phyloP scores from a whole-genome alignment of 2,329 filamentous ascomycete genomes.

The Chaetothyriales sp. region DNA sequence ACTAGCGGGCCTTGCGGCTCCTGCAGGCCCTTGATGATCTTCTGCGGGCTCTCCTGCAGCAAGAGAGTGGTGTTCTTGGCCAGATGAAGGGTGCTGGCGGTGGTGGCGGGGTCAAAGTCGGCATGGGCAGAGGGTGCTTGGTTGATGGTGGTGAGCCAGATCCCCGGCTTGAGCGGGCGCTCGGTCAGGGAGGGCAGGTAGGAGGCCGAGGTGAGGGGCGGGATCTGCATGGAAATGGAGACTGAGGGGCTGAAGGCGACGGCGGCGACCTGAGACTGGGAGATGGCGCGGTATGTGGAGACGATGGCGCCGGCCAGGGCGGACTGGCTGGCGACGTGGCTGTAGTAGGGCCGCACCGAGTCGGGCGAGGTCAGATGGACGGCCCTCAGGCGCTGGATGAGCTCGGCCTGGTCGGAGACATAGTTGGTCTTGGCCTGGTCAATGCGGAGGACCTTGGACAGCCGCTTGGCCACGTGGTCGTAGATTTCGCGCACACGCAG shows the following conservation, averaged over 20 bases:
- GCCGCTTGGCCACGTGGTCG: constrained; percentile 76
- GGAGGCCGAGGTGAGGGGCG: constrained; percentile 51
- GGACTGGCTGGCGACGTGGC: constrained; percentile 44
- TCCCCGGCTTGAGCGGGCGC: constrained; percentile 48
- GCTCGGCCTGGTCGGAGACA: constrained; percentile 80
- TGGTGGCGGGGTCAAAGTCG: constrained; percentile 9
- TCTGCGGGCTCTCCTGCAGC: constrained; percentile 68
- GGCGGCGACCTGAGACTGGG: constrained; percentile 72
- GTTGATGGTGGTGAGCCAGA: constrained; percentile 81
- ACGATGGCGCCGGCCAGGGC: constrained; percentile 71
- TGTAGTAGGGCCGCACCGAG: constrained; percentile 22
- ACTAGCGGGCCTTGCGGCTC: constrained; percentile 63
- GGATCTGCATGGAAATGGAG: constrained; percentile 49
- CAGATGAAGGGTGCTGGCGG: constrained; percentile 47
- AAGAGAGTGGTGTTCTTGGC: constrained; percentile 80
- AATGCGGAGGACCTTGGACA: constrained; percentile 84
- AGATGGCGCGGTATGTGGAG: constrained; percentile 68
- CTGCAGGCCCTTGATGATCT: constrained; percentile 56
- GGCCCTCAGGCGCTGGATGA: constrained; percentile 61
- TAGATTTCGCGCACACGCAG: constrained; percentile 65
- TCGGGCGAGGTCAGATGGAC: constrained; percentile 9
- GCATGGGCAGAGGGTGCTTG: constrained; percentile 52
- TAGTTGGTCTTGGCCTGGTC: constrained; percentile 83
- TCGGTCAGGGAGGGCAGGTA: constrained; percentile 59
- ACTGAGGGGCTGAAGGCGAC: constrained; percentile 40